Conservation (phyloP, 164 flowering plant genomes). For the Magnolia sinica region DNA sequence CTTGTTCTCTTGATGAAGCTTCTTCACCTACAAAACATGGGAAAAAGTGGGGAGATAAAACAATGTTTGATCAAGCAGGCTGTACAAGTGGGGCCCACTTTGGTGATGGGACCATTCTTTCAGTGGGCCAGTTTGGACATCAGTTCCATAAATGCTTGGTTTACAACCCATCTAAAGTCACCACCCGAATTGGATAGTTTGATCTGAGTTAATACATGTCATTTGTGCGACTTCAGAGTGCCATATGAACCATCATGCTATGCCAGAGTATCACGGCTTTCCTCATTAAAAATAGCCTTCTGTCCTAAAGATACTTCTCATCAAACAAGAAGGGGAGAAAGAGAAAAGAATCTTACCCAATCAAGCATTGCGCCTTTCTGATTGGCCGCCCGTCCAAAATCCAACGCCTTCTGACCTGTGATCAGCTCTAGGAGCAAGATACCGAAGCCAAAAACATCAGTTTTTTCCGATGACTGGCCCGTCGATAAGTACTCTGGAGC, state of each 20-base stretch:
- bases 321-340: not conserved
- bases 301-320: not conserved
- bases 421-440: conserved; percentile 79
- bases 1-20: conserved; percentile 69
- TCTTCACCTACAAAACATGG: conserved; percentile 58
- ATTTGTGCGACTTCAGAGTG: too few relatives aligned
- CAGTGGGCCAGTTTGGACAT: not conserved
- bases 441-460: conserved; percentile 87
- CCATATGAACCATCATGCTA: not conserved
- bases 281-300: not conserved
- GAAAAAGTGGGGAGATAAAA: not conserved
- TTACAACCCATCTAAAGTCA: not conserved
- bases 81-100: not conserved
- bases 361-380: conserved; percentile 63
- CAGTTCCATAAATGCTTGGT: too few relatives aligned
- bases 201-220: not conserved
- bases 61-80: not conserved
- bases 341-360: conserved; percentile 29
- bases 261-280: not conserved
- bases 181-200: not conserved
- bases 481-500: conserved; percentile 87
- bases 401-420: conserved; percentile 78
- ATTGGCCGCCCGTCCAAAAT: conserved; percentile 63
- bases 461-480: conserved; percentile 85
- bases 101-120: not conserved